phyloP scores from a whole-genome alignment of 73 alveolate genomes.

The Paramecium tetraurelia region DNA sequence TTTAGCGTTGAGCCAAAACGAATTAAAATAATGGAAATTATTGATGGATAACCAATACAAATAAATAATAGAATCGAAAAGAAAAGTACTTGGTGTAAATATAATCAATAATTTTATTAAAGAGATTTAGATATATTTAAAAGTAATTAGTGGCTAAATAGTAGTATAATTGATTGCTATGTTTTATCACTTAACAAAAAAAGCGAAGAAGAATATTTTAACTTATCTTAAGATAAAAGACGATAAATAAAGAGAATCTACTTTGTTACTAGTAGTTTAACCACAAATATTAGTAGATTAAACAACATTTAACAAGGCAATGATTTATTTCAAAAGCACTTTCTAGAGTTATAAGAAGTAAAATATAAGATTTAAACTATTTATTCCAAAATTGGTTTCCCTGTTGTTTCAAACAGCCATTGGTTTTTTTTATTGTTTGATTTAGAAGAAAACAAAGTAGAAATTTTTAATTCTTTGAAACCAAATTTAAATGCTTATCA shows the following conservation, averaged over 20 bases:
- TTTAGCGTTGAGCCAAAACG: background rate
- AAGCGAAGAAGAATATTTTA: background rate
- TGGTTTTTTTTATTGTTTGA: background rate
- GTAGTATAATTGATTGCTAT: background rate
- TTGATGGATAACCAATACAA: background rate
- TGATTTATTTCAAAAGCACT: background rate
- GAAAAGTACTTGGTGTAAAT: background rate
- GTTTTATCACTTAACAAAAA: background rate
- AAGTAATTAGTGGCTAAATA: background rate
- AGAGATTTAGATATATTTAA: background rate
- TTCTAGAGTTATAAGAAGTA: background rate
- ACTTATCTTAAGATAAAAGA: background rate
- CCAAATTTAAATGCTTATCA: background rate
- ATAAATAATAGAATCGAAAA: background rate
- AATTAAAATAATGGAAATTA: background rate
- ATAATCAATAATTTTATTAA: background rate
- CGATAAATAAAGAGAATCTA: background rate
- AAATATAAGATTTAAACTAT: background rate
- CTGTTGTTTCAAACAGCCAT: background rate
- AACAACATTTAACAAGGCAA: background rate
- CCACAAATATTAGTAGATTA: background rate
- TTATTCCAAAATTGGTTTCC: background rate
- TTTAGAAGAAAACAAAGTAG: background rate
- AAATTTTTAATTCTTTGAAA: background rate
- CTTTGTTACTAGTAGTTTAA: background rate